Evolutionary conservation across 2,329 filamentous ascomycete species (phyloP).

Genomic region (Talaromyces sp.): DNA sequence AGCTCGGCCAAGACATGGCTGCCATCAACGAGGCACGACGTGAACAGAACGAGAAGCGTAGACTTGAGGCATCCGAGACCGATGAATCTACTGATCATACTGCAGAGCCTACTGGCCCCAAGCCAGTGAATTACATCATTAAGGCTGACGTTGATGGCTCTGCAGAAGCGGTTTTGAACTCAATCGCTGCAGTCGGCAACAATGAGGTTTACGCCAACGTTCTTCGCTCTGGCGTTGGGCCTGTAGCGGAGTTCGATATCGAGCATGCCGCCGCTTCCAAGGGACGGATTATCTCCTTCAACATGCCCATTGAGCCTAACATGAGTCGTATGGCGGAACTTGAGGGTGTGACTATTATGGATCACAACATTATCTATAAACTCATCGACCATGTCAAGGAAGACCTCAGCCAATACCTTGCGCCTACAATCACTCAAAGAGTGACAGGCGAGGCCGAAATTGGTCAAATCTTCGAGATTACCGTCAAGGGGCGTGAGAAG

Average conservation of each 20-base stretch:
- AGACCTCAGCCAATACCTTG: constrained; percentile 69
- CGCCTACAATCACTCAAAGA: constrained; percentile 66
- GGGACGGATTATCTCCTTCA: constrained; percentile 84
- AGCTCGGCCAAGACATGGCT: constrained; percentile 68
- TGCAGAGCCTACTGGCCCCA: constrained; percentile 50
- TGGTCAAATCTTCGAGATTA: constrained; percentile 80
- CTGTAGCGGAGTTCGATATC: constrained; percentile 82
- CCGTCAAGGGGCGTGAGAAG: constrained; percentile 69
- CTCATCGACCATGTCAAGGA: constrained; percentile 54
- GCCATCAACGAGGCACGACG: constrained; percentile 73
- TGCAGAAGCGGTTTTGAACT: constrained; percentile 82
- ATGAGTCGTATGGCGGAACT: constrained; percentile 71
- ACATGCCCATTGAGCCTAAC: constrained; percentile 67
- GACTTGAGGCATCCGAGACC: constrained; percentile 33
- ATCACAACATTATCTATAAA: constrained; percentile 70
- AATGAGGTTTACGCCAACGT: constrained; percentile 79
- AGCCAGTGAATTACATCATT: constrained; percentile 76
- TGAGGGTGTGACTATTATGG: constrained; percentile 73
- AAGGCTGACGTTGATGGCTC: constrained; percentile 94
- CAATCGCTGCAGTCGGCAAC: constrained; percentile 77
- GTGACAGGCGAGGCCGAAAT: constrained; percentile 90
- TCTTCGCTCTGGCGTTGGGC: constrained; percentile 75
- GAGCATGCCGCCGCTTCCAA: constrained; percentile 79
- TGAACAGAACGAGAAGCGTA: constrained; percentile 58
- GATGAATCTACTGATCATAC: constrained; percentile 42